Evolutionary conservation across 2,329 filamentous ascomycete genomes (phyloP).

Genomic region (Diaporthe longicolla): DNA sequence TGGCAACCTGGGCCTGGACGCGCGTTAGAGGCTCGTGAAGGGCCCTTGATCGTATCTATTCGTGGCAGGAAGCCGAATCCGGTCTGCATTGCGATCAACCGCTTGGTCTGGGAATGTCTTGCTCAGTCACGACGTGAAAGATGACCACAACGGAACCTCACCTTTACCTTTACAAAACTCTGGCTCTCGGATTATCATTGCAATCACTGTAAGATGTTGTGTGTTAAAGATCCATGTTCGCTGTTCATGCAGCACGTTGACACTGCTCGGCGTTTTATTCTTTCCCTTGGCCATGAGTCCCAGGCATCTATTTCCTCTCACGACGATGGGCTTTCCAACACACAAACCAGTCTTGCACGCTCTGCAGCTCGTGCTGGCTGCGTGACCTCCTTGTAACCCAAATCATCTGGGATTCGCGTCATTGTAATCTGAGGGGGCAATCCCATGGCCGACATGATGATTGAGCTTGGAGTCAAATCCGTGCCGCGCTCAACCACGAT

Average conservation of each 20-base stretch:
- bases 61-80: background rate
- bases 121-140: background rate
- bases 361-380: background rate
- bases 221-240: background rate
- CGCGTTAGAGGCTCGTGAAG: background rate
- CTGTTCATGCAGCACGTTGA: background rate
- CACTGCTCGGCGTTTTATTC: background rate
- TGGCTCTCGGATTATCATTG: background rate
- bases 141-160: background rate
- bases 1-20: background rate
- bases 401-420: background rate
- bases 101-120: background rate
- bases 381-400: background rate
- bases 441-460: background rate
- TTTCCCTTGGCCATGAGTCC: background rate
- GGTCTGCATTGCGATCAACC: slow-evolving; percentile 9
- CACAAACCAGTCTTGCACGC: background rate
- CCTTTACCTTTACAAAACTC: too few relatives aligned
- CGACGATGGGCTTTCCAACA: background rate
- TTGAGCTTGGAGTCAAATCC: background rate
- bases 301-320: background rate
- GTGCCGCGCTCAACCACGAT: too few relatives aligned
- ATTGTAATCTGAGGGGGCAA: background rate
- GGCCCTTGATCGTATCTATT: background rate
- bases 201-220: background rate